Evolutionary conservation across 306 rosid species (phyloP), one percentile per base, ranked within the genome.

Genomic region (Castanea crenata): DNA sequence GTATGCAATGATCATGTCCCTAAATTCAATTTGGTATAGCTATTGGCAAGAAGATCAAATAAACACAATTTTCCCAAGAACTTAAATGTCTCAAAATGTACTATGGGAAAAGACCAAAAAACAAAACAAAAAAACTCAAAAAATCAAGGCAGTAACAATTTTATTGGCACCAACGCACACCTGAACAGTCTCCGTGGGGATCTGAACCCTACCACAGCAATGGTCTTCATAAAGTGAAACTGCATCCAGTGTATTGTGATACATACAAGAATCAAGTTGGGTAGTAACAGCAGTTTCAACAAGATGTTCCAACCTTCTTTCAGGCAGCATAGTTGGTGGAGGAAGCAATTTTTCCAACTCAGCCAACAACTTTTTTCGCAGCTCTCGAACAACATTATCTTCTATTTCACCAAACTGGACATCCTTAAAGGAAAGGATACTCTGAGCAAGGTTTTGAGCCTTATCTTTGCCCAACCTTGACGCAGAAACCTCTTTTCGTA

Each of bases 161-260:
- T 67, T 44, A 55, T 32, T 19, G 63, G 57, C 21, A 69, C 62
- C 76, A 87, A 84, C 64, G 54, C 88, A 44, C 79, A 88, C 99
- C 97, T 95, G 97, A 78, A 88, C 82, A 15, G 94, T 92, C 83
- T 87, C 82, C 2, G 93, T 90, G 56, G 99, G 97, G 75, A 95
- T 82, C 74, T 78, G 84, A 82, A 91, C 96, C 82, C 90, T 89
- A 73, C 92, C 72, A 71, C 97, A 94, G 71, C 65, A 34, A 83
- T 91, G 99, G 78, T 92, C 95, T 71, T 87, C 91, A 71, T 81
- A 94, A 70, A 94, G 90, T 6, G 97, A 94, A 76, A 91, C 72
- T 3, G 85, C 61, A 87, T 58, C 83, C 1, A 83, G 74, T 0
- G 88, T 81, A 88, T 78, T 81, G 68, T 94, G 97, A 86, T 91